Evolutionary conservation across 31 red algal genomes (phyloP), one percentile per base, ranked within the genome.

Genomic region (Asparagopsis taxiformis): DNA sequence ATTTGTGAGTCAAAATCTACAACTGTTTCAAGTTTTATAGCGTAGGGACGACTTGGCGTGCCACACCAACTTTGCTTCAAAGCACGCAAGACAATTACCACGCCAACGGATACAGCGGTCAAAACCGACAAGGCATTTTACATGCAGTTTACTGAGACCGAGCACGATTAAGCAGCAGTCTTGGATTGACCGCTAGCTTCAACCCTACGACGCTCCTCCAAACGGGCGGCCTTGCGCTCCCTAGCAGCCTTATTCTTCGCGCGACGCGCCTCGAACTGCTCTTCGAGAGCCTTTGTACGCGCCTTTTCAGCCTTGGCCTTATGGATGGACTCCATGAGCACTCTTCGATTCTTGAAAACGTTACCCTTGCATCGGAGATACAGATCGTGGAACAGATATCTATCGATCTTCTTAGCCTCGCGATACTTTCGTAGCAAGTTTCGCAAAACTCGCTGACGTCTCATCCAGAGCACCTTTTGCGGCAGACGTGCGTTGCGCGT

Each of bases 351-450:
- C 76, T 99, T 99, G 63, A 99, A 99, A 11, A 95, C 91, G 67
- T 99, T 99, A 80, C 97, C 97, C 82, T 99, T 99, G 88, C 91
- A 92, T 20, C 87, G 74, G 25, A 95, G 38, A 65, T 99, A 99
- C 22, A 99, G 60, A 53, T 95, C 84, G 65, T 94, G 97, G 69
- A 95, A 99, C 22, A 99, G 68, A 39, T 99, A 91, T 28, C 80
- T 54, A 53, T 99, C 97, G 59, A 99, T 99, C 77, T 99, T 99
- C 55, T 94, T 94, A 21, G 77, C 78, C 55, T 85, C 97, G 51
- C 97, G 87, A 39, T 95, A 95, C 65, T 93, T 99, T 62, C 92
- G 72, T 21, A 99, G 75, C 59, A 99, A 52, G 32, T 90, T 81
- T 51, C 97, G 91, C 38, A 99, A 69, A 4, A 99, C 97, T 49